Base-by-base conservation (phyloP, 2,329 filamentous ascomycete species). In the Cytospora piceicola region DNA sequence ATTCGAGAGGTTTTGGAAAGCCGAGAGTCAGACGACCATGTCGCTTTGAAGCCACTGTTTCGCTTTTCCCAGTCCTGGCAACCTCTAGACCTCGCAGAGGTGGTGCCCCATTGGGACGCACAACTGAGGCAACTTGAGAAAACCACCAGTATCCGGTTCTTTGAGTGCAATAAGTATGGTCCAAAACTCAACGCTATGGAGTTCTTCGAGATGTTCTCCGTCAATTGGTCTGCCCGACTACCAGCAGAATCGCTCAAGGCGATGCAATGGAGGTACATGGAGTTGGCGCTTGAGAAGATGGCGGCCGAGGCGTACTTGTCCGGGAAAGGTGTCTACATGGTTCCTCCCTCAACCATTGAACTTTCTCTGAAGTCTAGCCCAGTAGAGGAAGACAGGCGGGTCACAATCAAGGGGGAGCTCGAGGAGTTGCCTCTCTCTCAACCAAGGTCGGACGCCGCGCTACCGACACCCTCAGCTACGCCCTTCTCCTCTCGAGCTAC, bases 261-360 rank as follows among this genome's bases (percentile, higher is more conserved):
- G 30, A 42, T 46, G 14, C 64, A 64, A 8, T 67, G 64, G 67
- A 63, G 65, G 27, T 49, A 56, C 36, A 67, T 68, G 55, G 53
- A 67, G 27, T 20, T 56, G 46, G 58, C 61, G 7, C 62, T 68
- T 29, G 61, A 68, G 32, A 61, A 54, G 27, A 64, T 67, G 58
- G 67, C 67, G 34, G 58, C 61, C 46, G 67, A 68, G 9, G 58
- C 63, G 42, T 67, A 59, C 22, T 24, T 68, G 32, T 68, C 67
- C 8, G 58, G 55, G 32, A 63, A 32, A 49, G 58, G 61, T 15
- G 17, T 67, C 27, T 66, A 29, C 34, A 58, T 54, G 49, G 42
- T 54, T 22, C 56, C 66, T 11, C 55, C 49, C n/a, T 30, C 52
- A 11, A 60, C 56, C 12, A 36, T 63, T 11, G 63, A 66, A 20